Evolutionary conservation across 2,329 filamentous ascomycete species (phyloP).

Genomic region (Microdochium bolleyi): DNA sequence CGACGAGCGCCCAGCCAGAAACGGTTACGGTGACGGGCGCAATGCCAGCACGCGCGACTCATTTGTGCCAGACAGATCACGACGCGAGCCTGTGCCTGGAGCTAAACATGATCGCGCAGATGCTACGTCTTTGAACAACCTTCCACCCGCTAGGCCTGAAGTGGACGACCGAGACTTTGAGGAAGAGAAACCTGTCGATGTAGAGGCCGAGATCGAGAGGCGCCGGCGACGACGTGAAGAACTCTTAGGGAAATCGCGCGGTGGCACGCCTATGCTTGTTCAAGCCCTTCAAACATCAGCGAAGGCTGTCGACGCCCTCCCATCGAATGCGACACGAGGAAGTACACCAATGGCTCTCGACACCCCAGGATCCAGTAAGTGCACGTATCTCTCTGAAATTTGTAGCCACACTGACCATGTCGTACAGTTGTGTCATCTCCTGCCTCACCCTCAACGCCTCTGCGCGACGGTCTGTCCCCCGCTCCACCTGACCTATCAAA

Average conservation of each 20-base stretch:
- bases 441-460: constrained; percentile 30
- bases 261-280: constrained; percentile 65
- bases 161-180: constrained; percentile 36
- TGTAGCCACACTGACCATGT: constrained; percentile 10
- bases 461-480: constrained; percentile 46
- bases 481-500: constrained; percentile 55
- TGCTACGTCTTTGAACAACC: background rate
- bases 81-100: background rate
- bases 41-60: background rate
- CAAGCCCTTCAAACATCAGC: constrained; percentile 62
- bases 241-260: constrained; percentile 74
- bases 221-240: constrained; percentile 78
- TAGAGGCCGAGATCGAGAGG: constrained; percentile 77
- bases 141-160: constrained; percentile 15
- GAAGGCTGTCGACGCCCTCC: constrained; percentile 48
- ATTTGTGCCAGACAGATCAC: background rate
- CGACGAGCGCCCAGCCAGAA: background rate
- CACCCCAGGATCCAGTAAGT: constrained; percentile 41
- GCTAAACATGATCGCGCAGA: background rate
- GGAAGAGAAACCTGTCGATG: constrained; percentile 59
- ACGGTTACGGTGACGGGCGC: background rate
- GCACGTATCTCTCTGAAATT: constrained; percentile 4
- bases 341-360: constrained; percentile 31
- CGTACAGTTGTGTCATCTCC: constrained; percentile 21
- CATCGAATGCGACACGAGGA: constrained; percentile 32